These are phyloP conservation scores for Pseudozyma sp. DNA, from an alignment of 1,284 basidiomycete genomes.

Conservation along the genomic window DNA sequence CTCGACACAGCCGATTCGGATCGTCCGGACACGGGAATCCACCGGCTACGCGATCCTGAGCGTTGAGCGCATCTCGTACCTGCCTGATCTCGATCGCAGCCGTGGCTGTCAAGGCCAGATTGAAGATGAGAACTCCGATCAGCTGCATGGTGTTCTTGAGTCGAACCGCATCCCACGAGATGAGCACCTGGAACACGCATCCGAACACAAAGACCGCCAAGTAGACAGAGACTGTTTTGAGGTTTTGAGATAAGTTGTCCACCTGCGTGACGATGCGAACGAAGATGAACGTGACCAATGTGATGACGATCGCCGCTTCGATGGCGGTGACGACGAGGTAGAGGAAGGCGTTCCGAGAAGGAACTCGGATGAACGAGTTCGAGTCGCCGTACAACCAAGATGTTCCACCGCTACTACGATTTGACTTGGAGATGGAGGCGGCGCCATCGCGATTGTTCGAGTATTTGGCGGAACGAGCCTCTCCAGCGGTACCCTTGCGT, in stretches of 20 bases:
- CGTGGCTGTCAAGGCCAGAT: slow-evolving; percentile 55
- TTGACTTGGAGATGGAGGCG: slow-evolving; percentile 36
- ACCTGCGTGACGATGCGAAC: slow-evolving; percentile 40
- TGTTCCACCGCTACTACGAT: slow-evolving; percentile 21
- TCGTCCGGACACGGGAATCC: slow-evolving; percentile 43
- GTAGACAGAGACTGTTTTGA: slow-evolving; percentile 63
- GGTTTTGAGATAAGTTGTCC: slow-evolving; percentile 51
- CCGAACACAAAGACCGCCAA: slow-evolving; percentile 60
- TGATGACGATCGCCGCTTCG: slow-evolving; percentile 53
- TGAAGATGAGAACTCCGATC: slow-evolving; percentile 60
- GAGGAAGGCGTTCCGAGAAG: slow-evolving; percentile 20
- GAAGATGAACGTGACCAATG: slow-evolving; percentile 55
- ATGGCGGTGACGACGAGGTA: slow-evolving; percentile 42
- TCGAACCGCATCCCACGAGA: slow-evolving; percentile 58
- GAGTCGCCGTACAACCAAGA: slow-evolving; percentile 30
- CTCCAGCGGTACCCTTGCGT: background rate
- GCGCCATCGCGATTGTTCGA: slow-evolving; percentile 25
- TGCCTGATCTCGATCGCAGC: slow-evolving; percentile 59
- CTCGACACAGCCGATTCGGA: slow-evolving; percentile 26
- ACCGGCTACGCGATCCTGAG: slow-evolving; percentile 34
- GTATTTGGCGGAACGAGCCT: slow-evolving; percentile 9
- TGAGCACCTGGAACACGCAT: slow-evolving; percentile 52
- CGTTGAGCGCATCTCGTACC: slow-evolving; percentile 49
- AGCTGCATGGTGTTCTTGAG: slow-evolving; percentile 63
- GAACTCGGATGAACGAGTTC: slow-evolving; percentile 33